Conservation (phyloP, 169 alveolate species). For the Cryptosporidium tyzzeri region DNA sequence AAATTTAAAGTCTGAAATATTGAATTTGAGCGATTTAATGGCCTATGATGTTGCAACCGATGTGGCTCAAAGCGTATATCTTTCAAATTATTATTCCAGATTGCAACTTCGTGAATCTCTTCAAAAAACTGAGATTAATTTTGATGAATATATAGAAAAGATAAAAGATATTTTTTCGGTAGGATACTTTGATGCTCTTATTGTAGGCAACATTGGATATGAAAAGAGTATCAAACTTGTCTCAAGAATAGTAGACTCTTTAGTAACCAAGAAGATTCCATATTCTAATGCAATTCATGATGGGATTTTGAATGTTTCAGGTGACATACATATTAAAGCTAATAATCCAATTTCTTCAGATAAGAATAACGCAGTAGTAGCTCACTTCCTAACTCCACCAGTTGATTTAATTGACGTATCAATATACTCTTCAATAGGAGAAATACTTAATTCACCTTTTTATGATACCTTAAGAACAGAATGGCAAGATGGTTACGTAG, state of each 20-base stretch:
- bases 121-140: constrained; percentile 9
- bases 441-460: constrained; percentile 39
- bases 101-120: constrained; percentile 48
- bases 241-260: not conserved
- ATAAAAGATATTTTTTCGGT: not conserved
- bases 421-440: constrained; percentile 51
- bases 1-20: constrained; percentile 22
- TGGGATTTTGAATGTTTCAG: constrained; percentile 7
- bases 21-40: constrained; percentile 39
- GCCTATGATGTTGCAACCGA: constrained; percentile 69
- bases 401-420: constrained; percentile 50
- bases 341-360: constrained; percentile 63
- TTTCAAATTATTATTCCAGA: constrained; percentile 56
- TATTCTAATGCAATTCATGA: constrained; percentile 49
- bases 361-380: constrained; percentile 61
- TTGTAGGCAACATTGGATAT: constrained; percentile 48
- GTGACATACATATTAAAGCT: constrained; percentile 26
- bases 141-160: constrained; percentile 20
- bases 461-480: constrained; percentile 59
- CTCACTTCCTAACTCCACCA: constrained; percentile 47
- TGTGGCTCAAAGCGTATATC: constrained; percentile 46
- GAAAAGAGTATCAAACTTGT: not conserved
- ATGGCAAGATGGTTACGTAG: constrained; percentile 76
- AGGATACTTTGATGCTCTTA: constrained; percentile 55
- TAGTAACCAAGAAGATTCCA: not conserved